Evolutionary conservation across 1,284 basidiomycete genomes (phyloP).

Genomic region (Jaminaea rosea): DNA sequence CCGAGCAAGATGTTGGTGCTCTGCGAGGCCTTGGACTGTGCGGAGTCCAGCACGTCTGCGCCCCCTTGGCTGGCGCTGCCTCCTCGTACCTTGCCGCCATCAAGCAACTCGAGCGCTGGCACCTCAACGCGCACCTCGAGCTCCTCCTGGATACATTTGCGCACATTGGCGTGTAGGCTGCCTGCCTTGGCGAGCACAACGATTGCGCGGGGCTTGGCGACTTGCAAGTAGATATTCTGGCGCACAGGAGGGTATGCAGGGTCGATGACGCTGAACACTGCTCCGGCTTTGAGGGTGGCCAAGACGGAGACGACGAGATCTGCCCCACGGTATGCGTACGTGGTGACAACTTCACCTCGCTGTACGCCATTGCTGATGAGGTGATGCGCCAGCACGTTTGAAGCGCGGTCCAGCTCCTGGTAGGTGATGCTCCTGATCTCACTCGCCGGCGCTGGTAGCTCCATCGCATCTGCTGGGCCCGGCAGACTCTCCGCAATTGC

Average conservation of each 20-base stretch:
- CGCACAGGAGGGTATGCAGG: conserved; percentile 91
- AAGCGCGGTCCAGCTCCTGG: conserved; percentile 68
- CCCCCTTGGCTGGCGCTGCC: conserved; percentile 50
- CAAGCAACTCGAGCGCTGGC: conserved; percentile 74
- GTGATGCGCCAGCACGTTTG: conserved; percentile 85
- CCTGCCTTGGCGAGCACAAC: conserved; percentile 89
- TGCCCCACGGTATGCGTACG: conserved; percentile 94
- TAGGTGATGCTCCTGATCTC: conserved; percentile 64
- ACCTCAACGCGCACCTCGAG: conserved; percentile 81
- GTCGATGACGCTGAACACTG: conserved; percentile 96
- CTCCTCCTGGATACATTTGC: conserved; percentile 72
- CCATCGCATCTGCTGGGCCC: conserved; percentile 56
- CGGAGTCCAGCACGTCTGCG: conserved; percentile 52
- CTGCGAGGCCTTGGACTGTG: conserved; percentile 52
- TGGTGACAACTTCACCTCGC: conserved; percentile 93
- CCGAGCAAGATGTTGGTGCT: conserved; percentile 68
- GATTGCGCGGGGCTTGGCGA: conserved; percentile 85
- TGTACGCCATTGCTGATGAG: conserved; percentile 75
- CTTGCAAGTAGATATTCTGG: conserved; percentile 90
- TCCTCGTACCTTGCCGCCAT: conserved; percentile 55
- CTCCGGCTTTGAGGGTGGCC: conserved; percentile 92
- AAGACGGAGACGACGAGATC: conserved; percentile 95
- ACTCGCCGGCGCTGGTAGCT: conserved; percentile 53
- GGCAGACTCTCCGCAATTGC: conserved; percentile 54
- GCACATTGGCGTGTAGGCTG: conserved; percentile 67